A percentile compares a stretch with the other conserved stretches of the same genome.
Conservation (phyloP, 768 basidiomycete genomes). For the Ramaria sp. region DNA sequence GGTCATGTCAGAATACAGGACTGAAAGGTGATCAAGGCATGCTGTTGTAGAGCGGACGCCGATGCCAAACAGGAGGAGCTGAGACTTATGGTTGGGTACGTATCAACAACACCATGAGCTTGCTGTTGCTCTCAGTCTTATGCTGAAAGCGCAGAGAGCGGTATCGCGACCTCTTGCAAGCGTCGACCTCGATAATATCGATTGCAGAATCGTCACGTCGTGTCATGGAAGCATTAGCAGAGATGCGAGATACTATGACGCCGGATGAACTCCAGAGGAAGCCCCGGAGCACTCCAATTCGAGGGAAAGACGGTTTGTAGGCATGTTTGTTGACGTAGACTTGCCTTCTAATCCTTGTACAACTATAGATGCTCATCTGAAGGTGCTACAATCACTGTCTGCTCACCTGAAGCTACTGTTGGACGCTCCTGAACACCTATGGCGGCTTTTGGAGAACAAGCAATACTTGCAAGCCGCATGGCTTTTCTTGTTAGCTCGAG, state of each 20-base stretch:
- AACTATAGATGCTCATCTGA: slow-evolving; percentile 51
- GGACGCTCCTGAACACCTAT: slow-evolving; percentile 86
- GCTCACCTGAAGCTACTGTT: slow-evolving; percentile 87
- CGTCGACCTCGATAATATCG: slow-evolving; percentile 74
- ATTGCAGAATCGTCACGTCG: slow-evolving; percentile 58
- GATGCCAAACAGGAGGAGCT: slow-evolving; percentile 84
- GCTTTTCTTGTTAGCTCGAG: slow-evolving; percentile 77
- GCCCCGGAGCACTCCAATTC: neutral
- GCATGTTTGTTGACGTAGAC: neutral
- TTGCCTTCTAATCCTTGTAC: neutral
- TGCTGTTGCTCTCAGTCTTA: slow-evolving; percentile 21
- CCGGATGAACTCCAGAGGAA: slow-evolving; percentile 7
- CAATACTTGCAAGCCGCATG: slow-evolving; percentile 76
- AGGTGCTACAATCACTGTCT: slow-evolving; percentile 60
- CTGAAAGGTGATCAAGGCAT: slow-evolving; percentile 1
- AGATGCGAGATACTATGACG: slow-evolving; percentile 43
- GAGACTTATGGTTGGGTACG: slow-evolving; percentile 87
- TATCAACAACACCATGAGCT: slow-evolving; percentile 15
- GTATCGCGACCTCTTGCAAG: slow-evolving; percentile 78
- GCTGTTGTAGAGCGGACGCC: slow-evolving; percentile 50
- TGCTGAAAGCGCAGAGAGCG: slow-evolving; percentile 69
- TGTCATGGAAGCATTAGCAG: slow-evolving; percentile 52
- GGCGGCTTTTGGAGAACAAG: slow-evolving; percentile 75
- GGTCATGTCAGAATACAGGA: slow-evolving; percentile 8
- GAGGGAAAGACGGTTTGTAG: slow-evolving; percentile 13